These are phyloP conservation scores for Gryganskiella cystojenkinii DNA, from an alignment of 192 early-diverging fungal genomes.

Conservation along the genomic window DNA sequence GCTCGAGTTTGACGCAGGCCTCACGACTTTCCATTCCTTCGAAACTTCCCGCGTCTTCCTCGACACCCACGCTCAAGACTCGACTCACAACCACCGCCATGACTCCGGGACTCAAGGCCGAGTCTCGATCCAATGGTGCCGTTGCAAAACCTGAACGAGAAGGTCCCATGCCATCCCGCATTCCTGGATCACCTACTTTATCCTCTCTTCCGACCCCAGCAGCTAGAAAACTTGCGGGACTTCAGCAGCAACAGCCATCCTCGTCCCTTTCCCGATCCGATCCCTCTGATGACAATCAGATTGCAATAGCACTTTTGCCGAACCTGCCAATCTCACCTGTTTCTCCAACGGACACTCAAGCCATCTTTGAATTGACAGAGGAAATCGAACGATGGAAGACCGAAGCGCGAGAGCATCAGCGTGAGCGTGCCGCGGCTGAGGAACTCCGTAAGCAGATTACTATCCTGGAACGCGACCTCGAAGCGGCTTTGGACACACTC, in stretches of 20 bases:
- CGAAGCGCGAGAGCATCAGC: conserved; percentile 6
- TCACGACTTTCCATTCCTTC: conserved; percentile 17
- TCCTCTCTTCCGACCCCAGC: conserved; percentile 1
- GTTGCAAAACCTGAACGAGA: neutral
- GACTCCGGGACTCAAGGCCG: too few species aligned
- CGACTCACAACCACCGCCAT: neutral
- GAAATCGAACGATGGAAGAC: conserved; percentile 41
- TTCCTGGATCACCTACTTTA: conserved; percentile 17
- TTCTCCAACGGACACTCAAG: neutral
- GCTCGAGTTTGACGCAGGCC: neutral
- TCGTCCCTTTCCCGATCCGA: neutral
- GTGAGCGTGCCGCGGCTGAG: conserved; percentile 14
- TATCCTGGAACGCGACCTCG: conserved; percentile 38
- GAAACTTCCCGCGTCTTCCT: neutral
- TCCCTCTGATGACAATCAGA: conserved; percentile 2
- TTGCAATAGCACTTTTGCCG: conserved; percentile 3
- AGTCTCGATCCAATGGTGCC: neutral
- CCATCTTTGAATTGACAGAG: conserved; percentile 21
- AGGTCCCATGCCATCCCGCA: neutral
- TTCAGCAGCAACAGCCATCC: conserved; percentile 13
- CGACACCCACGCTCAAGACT: conserved; percentile 3
- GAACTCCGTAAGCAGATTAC: conserved; percentile 36
- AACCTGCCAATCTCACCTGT: neutral
- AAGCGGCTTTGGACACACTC: conserved; percentile 34
- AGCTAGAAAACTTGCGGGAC: conserved; percentile 1